Base-by-base conservation (phyloP, 2,329 filamentous ascomycete genomes). In the Fusarium nodosum region DNA sequence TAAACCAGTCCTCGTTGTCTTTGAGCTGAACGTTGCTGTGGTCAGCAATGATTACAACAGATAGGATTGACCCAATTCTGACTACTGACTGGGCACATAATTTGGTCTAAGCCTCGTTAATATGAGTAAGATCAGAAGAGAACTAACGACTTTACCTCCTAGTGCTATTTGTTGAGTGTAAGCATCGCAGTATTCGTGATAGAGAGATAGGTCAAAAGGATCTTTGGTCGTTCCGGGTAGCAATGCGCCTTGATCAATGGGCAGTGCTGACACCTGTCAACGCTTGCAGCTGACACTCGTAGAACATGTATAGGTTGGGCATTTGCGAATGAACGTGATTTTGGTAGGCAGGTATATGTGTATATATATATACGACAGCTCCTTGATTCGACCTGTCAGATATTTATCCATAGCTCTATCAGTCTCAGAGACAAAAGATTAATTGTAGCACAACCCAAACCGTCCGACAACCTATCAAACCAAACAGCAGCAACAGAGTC, bases 221-320 rank as follows among this genome's bases (percentile, higher is more conserved):
- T 18, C 10, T 52, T 52, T 41, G 7, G 33, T 39, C 18, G n/a
- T 20, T 28, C 24, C 36, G 50, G 2, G 7, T n/a, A 10, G 15
- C 15, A 24, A 22, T 48, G n/a, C n/a, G 31, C 26, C 13, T 41
- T 50, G 18, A 45, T 42, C 13, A 10, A 46, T 20, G 20, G 18
- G 33, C 48, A 56, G 44, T 55, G 57, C 45, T 68, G 55, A 46
- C 51, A 70, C 20, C 66, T 53, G 54, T 20, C 42, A 24, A 34
- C 20, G 47, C 42, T 50, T 51, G 31, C 42, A 38, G 46, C 62
- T 65, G 54, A 46, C 42, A 39, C 31, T n/a, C 30, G n/a, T 11
- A n/a, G 16, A 52, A 41, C 24, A 28, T 34, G 13, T 41, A 41
- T 41, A n/a, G n/a, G 34, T 36, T 50, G 18, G 22, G 22, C 16